Percentiles rank a stretch among this genome's conserved stretches.
These are phyloP conservation scores for Amoeboradix gromovi DNA, from an alignment of 371 early-diverging fungal species.

Conservation along the genomic window DNA sequence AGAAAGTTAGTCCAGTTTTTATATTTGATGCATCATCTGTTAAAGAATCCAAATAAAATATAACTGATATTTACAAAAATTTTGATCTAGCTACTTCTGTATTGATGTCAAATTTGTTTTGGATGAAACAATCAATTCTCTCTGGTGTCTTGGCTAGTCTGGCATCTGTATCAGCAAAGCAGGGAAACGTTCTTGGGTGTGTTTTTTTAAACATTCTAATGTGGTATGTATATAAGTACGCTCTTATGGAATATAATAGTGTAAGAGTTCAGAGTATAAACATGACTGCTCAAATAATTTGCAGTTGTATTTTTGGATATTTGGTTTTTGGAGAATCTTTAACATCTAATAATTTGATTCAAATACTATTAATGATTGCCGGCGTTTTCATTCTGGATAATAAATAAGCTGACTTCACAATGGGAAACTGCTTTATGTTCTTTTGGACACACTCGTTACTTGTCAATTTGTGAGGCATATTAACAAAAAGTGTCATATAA, in stretches of 20 bases:
- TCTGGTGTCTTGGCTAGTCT: not conserved
- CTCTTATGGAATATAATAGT: not conserved
- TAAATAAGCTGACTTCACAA: no score
- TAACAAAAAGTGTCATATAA: no score
- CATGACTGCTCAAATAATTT: not conserved
- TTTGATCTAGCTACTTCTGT: not conserved
- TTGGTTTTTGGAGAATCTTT: not conserved
- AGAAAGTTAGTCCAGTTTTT: no score
- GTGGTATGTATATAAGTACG: not conserved
- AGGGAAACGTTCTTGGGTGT: not conserved
- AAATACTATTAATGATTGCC: not conserved
- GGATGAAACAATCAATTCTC: not conserved
- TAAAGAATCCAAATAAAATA: not conserved
- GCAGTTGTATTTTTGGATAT: not conserved
- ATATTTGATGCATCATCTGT: no score
- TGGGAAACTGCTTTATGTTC: no score
- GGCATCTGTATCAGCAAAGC: not conserved
- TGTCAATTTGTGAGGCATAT: no score
- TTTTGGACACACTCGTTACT: no score
- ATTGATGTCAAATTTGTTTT: no score
- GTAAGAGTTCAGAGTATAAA: not conserved
- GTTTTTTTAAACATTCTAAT: not conserved
- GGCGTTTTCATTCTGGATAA: not conserved
- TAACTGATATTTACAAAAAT: not conserved
- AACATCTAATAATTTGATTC: not conserved